Evolutionary conservation across 345 rosid genomes (phyloP), one percentile per base, ranked within the genome.

Genomic region (Euphorbia lathyris): DNA sequence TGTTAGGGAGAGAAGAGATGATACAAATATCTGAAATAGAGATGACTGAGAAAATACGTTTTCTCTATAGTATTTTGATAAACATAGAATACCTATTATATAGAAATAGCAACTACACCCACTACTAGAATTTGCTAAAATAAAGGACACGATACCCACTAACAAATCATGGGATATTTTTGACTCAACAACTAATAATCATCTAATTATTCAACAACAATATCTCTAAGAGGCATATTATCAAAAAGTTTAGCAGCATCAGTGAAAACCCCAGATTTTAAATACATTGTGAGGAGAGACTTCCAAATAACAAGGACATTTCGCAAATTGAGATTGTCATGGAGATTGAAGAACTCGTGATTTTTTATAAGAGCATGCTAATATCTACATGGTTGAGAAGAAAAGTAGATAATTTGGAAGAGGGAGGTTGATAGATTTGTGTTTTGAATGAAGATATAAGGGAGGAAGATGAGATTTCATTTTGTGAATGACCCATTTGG

Each of bases 271-370:
- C 85, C 84, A 26, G 86, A 81, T 69, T 83, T 86, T 0, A 52
- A 32, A 26, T 85, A 86, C 70, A 78, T 10, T 0, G 84, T 70
- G 0, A 95, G 85, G 64, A 90, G 81, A 72, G 97, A 86, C 82
- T 95, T 92, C 96, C 97, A 87, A 43, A 90, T 72, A 61, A 86
- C 84, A 23, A 83, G 75, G 11, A 77, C 83, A 69, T 94, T 76
- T n/a, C 72, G 77, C 34, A 52, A 60, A 66, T 68, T 53, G 42
- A 58, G 70, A 14, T 65, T 73, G 55, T 78, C 75, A 5, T 63
- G 57, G 30, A 74, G 78, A 50, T 77, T 77, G 50, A 65, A 69
- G 34, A 83, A 73, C 56, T 84, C 88, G 7, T 74, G 80, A 47
- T 69, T 86, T 71, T 94, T 94, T 47, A 86, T 73, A 95, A 77